These are phyloP conservation scores for Thermoascus crustaceus DNA, from an alignment of 2,329 filamentous ascomycete species.

Conservation along the genomic window DNA sequence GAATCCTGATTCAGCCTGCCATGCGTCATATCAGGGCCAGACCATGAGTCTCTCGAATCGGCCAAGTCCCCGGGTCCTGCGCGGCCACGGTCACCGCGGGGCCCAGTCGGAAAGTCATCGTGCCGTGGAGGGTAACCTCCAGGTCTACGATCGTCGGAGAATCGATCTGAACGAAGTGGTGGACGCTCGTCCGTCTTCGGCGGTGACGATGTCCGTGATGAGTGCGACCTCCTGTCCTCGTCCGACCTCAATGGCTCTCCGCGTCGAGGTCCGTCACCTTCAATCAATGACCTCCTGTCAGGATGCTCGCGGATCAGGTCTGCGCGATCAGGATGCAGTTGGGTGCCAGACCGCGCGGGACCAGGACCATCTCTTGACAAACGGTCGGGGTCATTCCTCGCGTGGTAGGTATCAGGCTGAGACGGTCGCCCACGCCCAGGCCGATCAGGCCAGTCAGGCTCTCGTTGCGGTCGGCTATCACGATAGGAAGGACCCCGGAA, in stretches of 20 bases:
- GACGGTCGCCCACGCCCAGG: constrained; percentile 23
- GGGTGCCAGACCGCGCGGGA: constrained; percentile 18
- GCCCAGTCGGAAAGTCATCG: constrained; percentile 46
- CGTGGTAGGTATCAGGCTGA: constrained; percentile 22
- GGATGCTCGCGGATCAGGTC: constrained; percentile 26
- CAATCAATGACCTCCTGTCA: constrained; percentile 17
- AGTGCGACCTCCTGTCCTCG: constrained; percentile 23
- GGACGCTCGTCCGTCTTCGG: constrained; percentile 17
- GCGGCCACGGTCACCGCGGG: constrained; percentile 41
- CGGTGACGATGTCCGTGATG: constrained; percentile 19
- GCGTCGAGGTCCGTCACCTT: constrained; percentile 21
- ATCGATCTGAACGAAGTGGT: constrained; percentile 29
- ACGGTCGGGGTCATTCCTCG: constrained; percentile 9
- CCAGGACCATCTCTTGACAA: constrained; percentile 16
- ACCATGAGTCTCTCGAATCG: constrained; percentile 30
- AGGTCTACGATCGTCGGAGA: constrained; percentile 27
- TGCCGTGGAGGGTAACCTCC: constrained; percentile 24
- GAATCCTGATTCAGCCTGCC: constrained; percentile 40
- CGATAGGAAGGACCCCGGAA: constrained; percentile 29
- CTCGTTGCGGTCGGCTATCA: constrained; percentile 25
- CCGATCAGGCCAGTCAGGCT: constrained; percentile 32
- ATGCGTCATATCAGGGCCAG: constrained; percentile 36
- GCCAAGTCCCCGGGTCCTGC: constrained; percentile 18
- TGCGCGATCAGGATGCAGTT: constrained; percentile 24
- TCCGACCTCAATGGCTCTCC: constrained; percentile 21